Evolutionary conservation across 2,329 filamentous ascomycete species (phyloP).

Genomic region (Hypomyces rosellus): DNA sequence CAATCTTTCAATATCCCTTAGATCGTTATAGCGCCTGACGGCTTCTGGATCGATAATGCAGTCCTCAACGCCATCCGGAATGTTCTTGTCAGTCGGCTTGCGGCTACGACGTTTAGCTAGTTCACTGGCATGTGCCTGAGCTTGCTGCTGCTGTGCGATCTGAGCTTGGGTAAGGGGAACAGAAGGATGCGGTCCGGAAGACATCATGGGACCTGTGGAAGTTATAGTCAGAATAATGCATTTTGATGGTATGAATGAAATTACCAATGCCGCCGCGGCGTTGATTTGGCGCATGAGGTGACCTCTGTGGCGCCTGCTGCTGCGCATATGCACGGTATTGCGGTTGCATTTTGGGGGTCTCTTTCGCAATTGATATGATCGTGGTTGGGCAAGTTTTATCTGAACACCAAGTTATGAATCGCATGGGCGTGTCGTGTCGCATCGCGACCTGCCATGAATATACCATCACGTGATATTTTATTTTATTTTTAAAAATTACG

Average conservation of each 20-base stretch:
- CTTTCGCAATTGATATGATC: too few relatives aligned
- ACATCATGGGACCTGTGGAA: conserved; percentile 49
- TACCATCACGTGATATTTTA: neutral
- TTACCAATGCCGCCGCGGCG: conserved; percentile 49
- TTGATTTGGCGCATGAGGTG: conserved; percentile 41
- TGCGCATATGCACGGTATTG: conserved; percentile 48
- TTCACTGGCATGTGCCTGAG: conserved; percentile 51
- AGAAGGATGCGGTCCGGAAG: conserved; percentile 44
- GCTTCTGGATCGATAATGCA: conserved; percentile 70
- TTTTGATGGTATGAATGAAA: conserved; percentile 15
- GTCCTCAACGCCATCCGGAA: conserved; percentile 84
- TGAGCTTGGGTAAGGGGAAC: conserved; percentile 50
- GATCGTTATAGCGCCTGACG: conserved; percentile 71
- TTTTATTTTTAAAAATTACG: too few relatives aligned
- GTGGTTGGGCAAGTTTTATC: too few relatives aligned
- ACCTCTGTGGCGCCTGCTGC: conserved; percentile 44
- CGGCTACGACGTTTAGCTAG: conserved; percentile 72
- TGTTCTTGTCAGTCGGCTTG: conserved; percentile 90
- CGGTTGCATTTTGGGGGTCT: conserved; percentile 37
- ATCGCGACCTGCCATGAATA: neutral
- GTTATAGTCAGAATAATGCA: neutral
- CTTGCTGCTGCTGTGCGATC: conserved; percentile 45
- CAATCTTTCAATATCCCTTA: conserved; percentile 80
- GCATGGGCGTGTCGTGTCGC: neutral
- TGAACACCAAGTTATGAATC: too few relatives aligned